Evolutionary conservation across 805 yeast species (phyloP).

Genomic region (Wickerhamomyces ciferrii): DNA sequence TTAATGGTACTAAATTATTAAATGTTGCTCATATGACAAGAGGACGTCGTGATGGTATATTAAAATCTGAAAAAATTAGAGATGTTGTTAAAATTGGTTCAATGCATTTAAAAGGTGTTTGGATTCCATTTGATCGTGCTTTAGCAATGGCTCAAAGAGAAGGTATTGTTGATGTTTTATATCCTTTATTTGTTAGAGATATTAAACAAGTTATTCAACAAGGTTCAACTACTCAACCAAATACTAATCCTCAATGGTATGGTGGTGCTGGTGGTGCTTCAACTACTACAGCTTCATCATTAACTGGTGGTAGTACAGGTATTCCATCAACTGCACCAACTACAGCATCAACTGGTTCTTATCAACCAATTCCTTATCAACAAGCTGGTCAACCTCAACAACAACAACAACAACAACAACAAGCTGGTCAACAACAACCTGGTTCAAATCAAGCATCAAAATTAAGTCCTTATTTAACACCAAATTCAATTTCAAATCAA

Average conservation of each 20-base stretch:
- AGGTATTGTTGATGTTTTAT: conserved; percentile 61
- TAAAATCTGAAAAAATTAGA: conserved; percentile 70
- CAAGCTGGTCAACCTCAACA: conserved; percentile 1
- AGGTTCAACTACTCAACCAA: conserved; percentile 26
- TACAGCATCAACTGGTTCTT: conserved; percentile 1
- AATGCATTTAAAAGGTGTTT: conserved; percentile 84
- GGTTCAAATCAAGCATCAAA: conserved; percentile 1
- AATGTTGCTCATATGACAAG: conserved; percentile 86
- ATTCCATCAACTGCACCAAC: background rate
- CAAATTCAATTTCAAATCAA: conserved; percentile 16
- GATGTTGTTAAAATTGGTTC: conserved; percentile 84
- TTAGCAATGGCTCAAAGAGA: conserved; percentile 77
- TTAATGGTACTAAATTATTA: conserved; percentile 77
- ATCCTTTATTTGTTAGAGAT: conserved; percentile 70
- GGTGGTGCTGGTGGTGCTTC: background rate
- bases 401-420: conserved; percentile 1
- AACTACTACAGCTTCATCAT: background rate
- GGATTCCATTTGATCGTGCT: conserved; percentile 87
- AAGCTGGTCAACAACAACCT: conserved; percentile 1
- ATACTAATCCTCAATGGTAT: conserved; percentile 13
- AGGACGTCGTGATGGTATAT: conserved; percentile 80
- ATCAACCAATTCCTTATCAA: background rate
- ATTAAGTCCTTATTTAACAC: conserved; percentile 18
- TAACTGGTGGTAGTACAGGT: background rate
- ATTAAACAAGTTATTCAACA: conserved; percentile 45